phyloP scores from a whole-genome alignment of 305 asterid species.

The Solanum hybrid region DNA sequence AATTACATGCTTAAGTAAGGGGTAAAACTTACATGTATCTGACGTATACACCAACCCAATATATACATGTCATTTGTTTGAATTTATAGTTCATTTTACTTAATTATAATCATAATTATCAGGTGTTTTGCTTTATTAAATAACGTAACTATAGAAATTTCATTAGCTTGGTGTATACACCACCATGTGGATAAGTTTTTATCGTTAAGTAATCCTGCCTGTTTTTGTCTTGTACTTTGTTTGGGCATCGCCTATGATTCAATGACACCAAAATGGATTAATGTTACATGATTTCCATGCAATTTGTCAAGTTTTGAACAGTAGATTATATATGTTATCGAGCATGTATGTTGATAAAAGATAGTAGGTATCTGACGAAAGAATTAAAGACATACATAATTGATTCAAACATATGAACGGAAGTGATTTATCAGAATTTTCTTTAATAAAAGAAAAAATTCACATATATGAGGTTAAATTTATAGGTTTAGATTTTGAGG shows the following conservation, averaged over 20 bases:
- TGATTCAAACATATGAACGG: background rate
- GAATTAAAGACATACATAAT: background rate
- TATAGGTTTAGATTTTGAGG: background rate
- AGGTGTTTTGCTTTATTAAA: no score
- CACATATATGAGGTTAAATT: background rate
- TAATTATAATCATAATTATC: no score
- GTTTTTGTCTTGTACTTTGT: background rate
- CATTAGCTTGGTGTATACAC: no score
- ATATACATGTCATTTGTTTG: no score
- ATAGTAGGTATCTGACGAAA: background rate
- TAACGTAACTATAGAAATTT: no score
- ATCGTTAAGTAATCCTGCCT: background rate
- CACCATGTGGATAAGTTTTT: no score
- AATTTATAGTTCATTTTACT: no score
- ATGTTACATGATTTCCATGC: background rate
- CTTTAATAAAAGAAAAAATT: background rate
- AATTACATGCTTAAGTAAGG: background rate
- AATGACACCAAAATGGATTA: background rate
- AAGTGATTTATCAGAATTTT: background rate
- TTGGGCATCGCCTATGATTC: background rate
- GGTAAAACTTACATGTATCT: no score
- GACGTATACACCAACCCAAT: rapidly evolving
- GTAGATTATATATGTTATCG: background rate
- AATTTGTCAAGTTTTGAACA: background rate
- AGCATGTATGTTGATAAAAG: background rate